Percentiles rank a stretch among this genome's conserved stretches.
phyloP scores from a whole-genome alignment of 257 asterid genomes.

The Fraxinus excelsior region DNA sequence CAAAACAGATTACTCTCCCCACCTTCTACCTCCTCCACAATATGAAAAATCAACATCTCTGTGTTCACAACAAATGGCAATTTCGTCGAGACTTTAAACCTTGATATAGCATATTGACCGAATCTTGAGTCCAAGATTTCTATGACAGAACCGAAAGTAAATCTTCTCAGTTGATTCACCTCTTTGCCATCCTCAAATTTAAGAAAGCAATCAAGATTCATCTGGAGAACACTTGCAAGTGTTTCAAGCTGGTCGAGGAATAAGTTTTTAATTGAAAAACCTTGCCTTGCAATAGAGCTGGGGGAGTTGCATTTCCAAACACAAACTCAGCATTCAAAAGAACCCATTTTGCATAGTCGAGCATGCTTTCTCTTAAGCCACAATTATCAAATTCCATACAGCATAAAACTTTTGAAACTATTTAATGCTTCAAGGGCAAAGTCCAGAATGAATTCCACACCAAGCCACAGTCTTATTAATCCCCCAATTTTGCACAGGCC shows the following conservation, averaged over 20 bases:
- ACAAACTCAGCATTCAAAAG: conserved; percentile 67
- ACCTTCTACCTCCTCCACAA: conserved; percentile 61
- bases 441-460: too few species aligned
- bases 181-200: conserved; percentile 51
- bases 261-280: conserved; percentile 58
- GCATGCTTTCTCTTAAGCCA: conserved; percentile 55
- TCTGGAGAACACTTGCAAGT: conserved; percentile 64
- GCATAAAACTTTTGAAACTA: conserved; percentile 60
- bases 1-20: conserved; percentile 58
- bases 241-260: conserved; percentile 68
- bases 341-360: conserved; percentile 55
- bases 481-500: too few species aligned
- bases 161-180: conserved; percentile 43
- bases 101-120: conserved; percentile 39
- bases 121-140: conserved; percentile 62
- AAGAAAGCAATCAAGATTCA: conserved; percentile 52
- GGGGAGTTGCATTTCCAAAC: conserved; percentile 41
- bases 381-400: conserved; percentile 37
- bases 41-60: conserved; percentile 52
- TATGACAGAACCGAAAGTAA: conserved; percentile 64
- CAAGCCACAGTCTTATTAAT: too few species aligned
- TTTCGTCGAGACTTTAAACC: conserved; percentile 43
- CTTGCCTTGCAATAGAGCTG: conserved; percentile 34
- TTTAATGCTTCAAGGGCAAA: too few species aligned
- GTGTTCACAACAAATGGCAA: conserved; percentile 53